phyloP scores from a whole-genome alignment of 257 asterid species.

The Jasminum sambac region DNA sequence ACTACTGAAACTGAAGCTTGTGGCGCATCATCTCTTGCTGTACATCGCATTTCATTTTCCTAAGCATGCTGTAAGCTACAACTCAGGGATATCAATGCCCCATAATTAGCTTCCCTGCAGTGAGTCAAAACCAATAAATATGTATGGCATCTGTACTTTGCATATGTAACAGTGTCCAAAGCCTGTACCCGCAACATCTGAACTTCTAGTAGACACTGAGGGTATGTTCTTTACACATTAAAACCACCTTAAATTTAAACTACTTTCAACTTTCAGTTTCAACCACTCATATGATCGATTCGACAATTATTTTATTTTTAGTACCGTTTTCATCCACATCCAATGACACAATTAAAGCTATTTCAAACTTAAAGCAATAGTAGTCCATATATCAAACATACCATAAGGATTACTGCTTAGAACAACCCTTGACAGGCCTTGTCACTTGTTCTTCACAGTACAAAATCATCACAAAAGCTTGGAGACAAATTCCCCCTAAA shows the following conservation, averaged over 20 bases:
- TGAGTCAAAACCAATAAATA: background rate
- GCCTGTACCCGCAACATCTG: background rate
- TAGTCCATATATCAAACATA: no score
- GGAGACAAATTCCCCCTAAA: background rate
- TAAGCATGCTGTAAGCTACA: background rate
- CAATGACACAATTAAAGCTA: no score
- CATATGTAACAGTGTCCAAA: background rate
- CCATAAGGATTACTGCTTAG: constrained; percentile 7
- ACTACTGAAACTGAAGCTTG: background rate
- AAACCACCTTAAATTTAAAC: no score
- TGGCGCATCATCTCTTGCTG: background rate
- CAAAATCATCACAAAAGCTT: constrained; percentile 7
- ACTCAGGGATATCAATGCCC: background rate
- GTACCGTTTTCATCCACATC: no score
- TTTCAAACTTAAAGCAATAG: no score
- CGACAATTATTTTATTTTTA: no score
- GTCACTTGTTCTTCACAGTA: background rate
- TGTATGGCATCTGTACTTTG: background rate
- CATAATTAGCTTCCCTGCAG: background rate
- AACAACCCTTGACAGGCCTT: background rate
- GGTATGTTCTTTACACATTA: no score
- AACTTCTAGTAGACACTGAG: background rate
- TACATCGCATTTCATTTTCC: background rate
- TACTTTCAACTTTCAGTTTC: no score
- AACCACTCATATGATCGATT: no score